Evolutionary conservation across 495 filamentous ascomycete genomes (phyloP), one percentile per base, ranked within the genome.

Genomic region (Aspergillus sparsus): DNA sequence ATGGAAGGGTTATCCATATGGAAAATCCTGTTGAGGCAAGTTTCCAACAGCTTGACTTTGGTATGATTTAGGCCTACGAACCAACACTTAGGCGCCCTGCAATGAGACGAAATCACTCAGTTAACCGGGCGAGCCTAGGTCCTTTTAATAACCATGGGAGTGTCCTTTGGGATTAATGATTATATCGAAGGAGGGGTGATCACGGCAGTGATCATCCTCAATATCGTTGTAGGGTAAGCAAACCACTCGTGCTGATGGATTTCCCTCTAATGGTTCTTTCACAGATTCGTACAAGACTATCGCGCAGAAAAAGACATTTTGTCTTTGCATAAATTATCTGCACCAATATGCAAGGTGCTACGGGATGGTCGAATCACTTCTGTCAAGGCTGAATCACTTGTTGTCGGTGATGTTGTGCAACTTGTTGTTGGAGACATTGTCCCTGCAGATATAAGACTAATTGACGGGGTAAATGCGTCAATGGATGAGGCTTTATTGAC

Each of bases 291-390:
- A 49, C 91, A 95, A 68, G 91, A 96, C 67, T 93, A 89, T 67
- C 81, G 85, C 54, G 92, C 92, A 27, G 91, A 93, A 68, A 89
- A 93, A 77, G 92, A 88, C 59, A 93, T 95, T 81, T 85, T 93
- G 45, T 89, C 89, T 21, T 79, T 96, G 11, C 78, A 89, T 39
- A 84, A 86, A 33, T 79, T 95, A 7, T 91, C 88, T 1, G 89
- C 91, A 3, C 92, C 92, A 51, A 86, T 87, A 61, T 92, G 92
- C 33, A 83, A 78, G 57, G 90, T 89, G 4, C 74, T 96, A 6
- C 87, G 92, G 42, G 85, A 92, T 68, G 89, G 90, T 2, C 80
- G 82, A 45, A 78, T 82, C 11, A 70, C 79, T 31, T 83, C 83
- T 18, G 79, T 94, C 53, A 83, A 89, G 16, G 89, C 89, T 49